phyloP scores from a whole-genome alignment of 495 filamentous ascomycete species.

The Apodospora peruviana region DNA sequence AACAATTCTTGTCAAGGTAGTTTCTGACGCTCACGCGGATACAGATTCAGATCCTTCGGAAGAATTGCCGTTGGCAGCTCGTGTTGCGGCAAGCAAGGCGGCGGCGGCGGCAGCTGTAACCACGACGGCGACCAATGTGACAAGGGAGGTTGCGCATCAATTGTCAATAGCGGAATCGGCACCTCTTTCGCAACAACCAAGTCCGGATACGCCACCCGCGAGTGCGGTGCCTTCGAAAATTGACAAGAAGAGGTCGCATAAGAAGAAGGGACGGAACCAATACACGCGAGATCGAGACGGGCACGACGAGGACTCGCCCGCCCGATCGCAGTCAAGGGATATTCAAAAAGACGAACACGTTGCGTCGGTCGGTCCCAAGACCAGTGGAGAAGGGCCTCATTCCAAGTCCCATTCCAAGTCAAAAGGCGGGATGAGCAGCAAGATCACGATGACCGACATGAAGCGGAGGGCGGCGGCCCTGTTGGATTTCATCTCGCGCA shows the following conservation, averaged over 20 bases:
- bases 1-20: constrained; percentile 14
- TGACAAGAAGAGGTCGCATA: constrained; percentile 45
- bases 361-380: constrained; percentile 15
- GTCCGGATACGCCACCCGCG: constrained; percentile 50
- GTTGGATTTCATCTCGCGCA: constrained; percentile 82
- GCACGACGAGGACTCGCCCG: constrained; percentile 60
- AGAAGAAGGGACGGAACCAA: constrained; percentile 81
- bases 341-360: constrained; percentile 33
- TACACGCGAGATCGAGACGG: constrained; percentile 72
- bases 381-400: constrained; percentile 11
- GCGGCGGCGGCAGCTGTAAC: constrained; percentile 12
- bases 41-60: constrained; percentile 58
- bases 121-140: constrained; percentile 12
- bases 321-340: constrained; percentile 63
- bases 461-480: constrained; percentile 77
- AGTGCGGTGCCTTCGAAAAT: constrained; percentile 13
- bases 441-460: constrained; percentile 88
- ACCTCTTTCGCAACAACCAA: constrained; percentile 35
- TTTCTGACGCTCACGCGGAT: constrained; percentile 26
- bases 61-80: constrained; percentile 46
- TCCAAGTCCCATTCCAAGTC: constrained; percentile 18
- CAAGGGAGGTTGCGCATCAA: constrained; percentile 20
- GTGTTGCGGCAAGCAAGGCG: constrained; percentile 30
- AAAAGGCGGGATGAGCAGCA: constrained; percentile 47
- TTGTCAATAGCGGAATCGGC: constrained; percentile 14